Base-by-base conservation (phyloP, 2,329 filamentous ascomycete genomes). In the Arthrobotrys entomopaga region DNA sequence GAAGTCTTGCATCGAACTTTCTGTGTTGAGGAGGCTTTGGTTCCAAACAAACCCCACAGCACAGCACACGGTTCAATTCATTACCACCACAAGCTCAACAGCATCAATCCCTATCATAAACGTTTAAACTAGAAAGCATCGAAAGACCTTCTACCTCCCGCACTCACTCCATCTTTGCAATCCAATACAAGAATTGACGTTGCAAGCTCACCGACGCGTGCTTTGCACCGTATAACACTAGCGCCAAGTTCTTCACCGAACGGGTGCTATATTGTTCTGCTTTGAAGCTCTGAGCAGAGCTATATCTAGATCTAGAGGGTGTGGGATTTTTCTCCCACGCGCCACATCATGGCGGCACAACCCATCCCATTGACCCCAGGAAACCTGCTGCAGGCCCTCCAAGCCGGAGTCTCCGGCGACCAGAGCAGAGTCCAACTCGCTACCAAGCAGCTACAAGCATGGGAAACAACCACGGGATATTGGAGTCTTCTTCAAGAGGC, bases 401-500 rank as follows among this genome's bases (percentile, higher is more conserved):
- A 81, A 42, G 83, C 84, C 7, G 84, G 84, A 2, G 81, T 82
- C 7, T 86, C 84, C 1, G 81, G 80, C 16, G 81, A 85, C 75
- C 82, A 82, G 4, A 81, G 82, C 3, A 84, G 85, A 74, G 83
- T 86, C 11, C 84, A 85, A 77, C 83, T 82, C 2, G 84, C 84
- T 65, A 84, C 84, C 16, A 84, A 85, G 77, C 85, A 86, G 79
- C 80, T 86, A 20, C 82, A 85, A 74, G 77, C 81, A 76, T 86
- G 85, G 85, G 84, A 86, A 74, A 83, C 81, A 49, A 77, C 80
- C 2, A 76, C 79, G n/a, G 81, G 83, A 16, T 86, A 81, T 80
- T 86, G 85, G 77, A 81, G 81, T 22, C 80, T 85, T 60, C 43
- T 73, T 11, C 79, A 96, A 90, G 86, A 89, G 78, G 87, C 92